Evolutionary conservation across 148 eudicot species (phyloP), one percentile per base, ranked within the genome.

Genomic region (Nepenthes mirabilis): DNA sequence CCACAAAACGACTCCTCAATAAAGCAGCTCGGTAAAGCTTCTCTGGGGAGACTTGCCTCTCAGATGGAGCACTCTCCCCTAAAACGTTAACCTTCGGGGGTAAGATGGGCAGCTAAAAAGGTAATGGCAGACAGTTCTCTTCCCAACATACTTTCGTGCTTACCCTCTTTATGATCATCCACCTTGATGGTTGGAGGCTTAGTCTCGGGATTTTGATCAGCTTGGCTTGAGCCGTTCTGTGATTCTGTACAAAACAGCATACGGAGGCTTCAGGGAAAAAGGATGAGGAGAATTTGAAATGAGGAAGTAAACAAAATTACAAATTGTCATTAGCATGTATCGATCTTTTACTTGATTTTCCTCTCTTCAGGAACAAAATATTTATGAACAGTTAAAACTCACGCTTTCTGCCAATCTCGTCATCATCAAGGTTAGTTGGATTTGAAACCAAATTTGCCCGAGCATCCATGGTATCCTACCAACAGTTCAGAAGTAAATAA

Each of bases 131-230:
- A 35, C 47, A 11, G 10, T 36, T 36, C 14, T 57, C 45, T 37
- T 36, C 32, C 75, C 72, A 66, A 59, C 80, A 71, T 69, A 69
- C 70, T 74, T 68, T 73, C 52, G 11, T 56, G 52, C 89, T 87
- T 87, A 87, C 95, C 89, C 79, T 81, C 83, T 75, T 69, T 82
- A 66, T 34, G 59, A 48, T 59, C 72, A 76, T 73, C 77, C n/a
- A 62, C 72, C 47, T 74, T 82, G 55, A 63, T 60, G 13, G 78
- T 64, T n/a, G 56, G 60, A 45, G 74, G 60, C 43, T 70, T 77
- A n/a, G 61, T 59, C 61, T 65, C 59, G 37, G 70, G 47, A 52
- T 72, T 68, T 50, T 60, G 79, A 70, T 70, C 81, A 62, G 68
- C 77, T 75, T 77, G 74, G 62, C 13, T n/a, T 12, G 13, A 49